Conservation (phyloP, 495 filamentous ascomycete genomes). For the Clohesyomyces aquaticus region DNA sequence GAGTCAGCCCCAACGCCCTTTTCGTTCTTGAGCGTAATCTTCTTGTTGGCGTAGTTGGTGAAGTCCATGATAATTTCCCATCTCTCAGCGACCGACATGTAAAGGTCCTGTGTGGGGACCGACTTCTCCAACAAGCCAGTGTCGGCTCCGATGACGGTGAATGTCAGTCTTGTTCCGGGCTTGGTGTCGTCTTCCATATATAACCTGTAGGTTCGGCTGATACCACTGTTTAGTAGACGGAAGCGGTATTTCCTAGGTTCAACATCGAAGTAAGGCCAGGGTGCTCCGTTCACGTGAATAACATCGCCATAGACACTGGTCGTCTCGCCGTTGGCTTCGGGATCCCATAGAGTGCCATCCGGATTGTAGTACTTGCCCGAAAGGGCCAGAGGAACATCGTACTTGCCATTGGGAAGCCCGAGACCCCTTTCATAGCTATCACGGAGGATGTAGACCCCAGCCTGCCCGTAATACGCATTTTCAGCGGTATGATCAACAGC, state of each 20-base stretch:
- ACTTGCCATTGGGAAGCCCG: constrained; percentile 50
- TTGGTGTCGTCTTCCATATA: constrained; percentile 35
- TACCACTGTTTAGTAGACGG: constrained; percentile 55
- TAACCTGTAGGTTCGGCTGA: too few relatives aligned
- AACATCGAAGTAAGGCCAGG: constrained; percentile 51
- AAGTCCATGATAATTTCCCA: constrained; percentile 64
- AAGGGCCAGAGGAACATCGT: constrained; percentile 55
- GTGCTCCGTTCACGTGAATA: constrained; percentile 50
- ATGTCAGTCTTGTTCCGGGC: constrained; percentile 48
- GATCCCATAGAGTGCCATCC: constrained; percentile 53
- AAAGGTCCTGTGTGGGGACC: constrained; percentile 45
- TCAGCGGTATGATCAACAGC: constrained; percentile 46
- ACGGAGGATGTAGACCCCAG: constrained; percentile 50
- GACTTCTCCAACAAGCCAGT: constrained; percentile 51
- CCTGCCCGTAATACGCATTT: constrained; percentile 57
- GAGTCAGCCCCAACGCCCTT: constrained; percentile 50
- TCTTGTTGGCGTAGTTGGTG: constrained; percentile 51
- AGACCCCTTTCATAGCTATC: constrained; percentile 50
- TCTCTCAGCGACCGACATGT: constrained; percentile 58
- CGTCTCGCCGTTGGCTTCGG: too few relatives aligned
- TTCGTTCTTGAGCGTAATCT: constrained; percentile 54
- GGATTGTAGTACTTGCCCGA: constrained; percentile 52
- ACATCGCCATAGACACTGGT: too few relatives aligned
- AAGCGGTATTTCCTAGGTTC: constrained; percentile 63
- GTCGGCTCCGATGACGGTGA: constrained; percentile 62